These are phyloP conservation scores for Moesziomyces sp. DNA, from an alignment of 1,284 basidiomycete species.

Conservation along the genomic window DNA sequence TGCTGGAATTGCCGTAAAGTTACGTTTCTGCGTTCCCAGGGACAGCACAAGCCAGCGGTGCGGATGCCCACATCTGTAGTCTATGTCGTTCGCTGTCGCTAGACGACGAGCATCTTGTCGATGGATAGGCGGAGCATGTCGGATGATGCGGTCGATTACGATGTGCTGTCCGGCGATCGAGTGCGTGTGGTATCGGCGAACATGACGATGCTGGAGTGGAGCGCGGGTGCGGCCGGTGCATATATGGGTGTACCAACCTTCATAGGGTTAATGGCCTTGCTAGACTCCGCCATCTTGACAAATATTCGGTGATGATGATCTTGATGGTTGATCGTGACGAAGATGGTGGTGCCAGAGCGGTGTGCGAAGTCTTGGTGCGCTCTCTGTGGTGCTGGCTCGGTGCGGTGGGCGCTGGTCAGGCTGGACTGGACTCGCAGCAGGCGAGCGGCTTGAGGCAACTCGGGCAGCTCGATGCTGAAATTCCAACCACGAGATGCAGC, in stretches of 20 bases:
- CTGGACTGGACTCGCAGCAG: too few relatives aligned
- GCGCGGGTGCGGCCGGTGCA: background rate
- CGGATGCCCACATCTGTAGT: too few relatives aligned
- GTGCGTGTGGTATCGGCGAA: background rate
- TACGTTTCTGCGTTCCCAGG: too few relatives aligned
- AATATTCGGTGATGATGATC: conserved; percentile 39
- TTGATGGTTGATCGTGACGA: conserved; percentile 56
- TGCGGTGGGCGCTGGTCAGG: background rate
- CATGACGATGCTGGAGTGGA: conserved; percentile 12
- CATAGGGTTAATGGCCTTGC: conserved; percentile 67
- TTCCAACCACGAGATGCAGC: too few relatives aligned
- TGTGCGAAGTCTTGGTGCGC: conserved; percentile 24
- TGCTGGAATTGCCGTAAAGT: too few relatives aligned
- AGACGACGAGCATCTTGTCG: background rate
- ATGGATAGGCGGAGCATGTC: background rate
- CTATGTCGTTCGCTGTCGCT: too few relatives aligned
- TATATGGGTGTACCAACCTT: conserved; percentile 55
- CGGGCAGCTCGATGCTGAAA: background rate
- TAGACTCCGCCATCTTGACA: conserved; percentile 64
- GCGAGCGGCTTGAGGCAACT: background rate
- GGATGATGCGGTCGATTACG: background rate
- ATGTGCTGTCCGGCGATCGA: background rate
- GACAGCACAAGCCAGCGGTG: too few relatives aligned
- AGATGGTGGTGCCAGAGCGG: conserved; percentile 14
- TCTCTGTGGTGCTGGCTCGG: background rate